A percentile compares a stretch with the other conserved stretches of the same genome.
phyloP scores from a whole-genome alignment of 1,284 basidiomycete genomes.

The Ceratobasidium sp. region DNA sequence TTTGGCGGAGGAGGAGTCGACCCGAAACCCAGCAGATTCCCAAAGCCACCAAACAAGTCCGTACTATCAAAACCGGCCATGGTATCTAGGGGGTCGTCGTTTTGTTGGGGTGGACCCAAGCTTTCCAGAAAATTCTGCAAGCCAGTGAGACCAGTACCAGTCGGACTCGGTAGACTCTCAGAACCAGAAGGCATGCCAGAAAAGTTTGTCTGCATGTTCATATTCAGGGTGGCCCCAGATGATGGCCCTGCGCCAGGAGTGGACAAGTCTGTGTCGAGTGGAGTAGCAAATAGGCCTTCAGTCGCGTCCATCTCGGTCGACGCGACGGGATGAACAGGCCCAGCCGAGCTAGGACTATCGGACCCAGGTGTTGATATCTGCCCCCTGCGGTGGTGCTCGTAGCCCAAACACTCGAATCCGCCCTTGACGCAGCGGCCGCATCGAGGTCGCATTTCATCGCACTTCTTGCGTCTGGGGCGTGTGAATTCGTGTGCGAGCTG shows the following conservation, averaged over 20 bases:
- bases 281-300: constrained; percentile 9
- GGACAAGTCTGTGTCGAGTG: constrained; percentile 28
- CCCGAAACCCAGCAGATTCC: constrained; percentile 28
- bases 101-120: constrained; percentile 31
- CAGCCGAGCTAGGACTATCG: constrained; percentile 20
- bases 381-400: constrained; percentile 28
- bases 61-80: constrained; percentile 24
- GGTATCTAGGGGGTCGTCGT: constrained; percentile 10
- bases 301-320: neutral
- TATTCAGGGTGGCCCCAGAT: neutral
- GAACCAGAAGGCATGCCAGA: constrained; percentile 17
- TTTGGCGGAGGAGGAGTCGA: constrained; percentile 8
- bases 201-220: constrained; percentile 26
- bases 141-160: constrained; percentile 38
- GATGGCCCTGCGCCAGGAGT: constrained; percentile 34
- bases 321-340: neutral
- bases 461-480: constrained; percentile 32
- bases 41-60: constrained; percentile 37
- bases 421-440: constrained; percentile 36
- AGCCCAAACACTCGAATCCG: constrained; percentile 36
- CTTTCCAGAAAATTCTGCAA: constrained; percentile 40
- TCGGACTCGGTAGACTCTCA: constrained; percentile 27
- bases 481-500: neutral
- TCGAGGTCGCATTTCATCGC: constrained; percentile 30
- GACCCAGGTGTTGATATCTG: constrained; percentile 27